Evolutionary conservation across 768 basidiomycete genomes (phyloP).

Genomic region (Agrocybe chaxingu): DNA sequence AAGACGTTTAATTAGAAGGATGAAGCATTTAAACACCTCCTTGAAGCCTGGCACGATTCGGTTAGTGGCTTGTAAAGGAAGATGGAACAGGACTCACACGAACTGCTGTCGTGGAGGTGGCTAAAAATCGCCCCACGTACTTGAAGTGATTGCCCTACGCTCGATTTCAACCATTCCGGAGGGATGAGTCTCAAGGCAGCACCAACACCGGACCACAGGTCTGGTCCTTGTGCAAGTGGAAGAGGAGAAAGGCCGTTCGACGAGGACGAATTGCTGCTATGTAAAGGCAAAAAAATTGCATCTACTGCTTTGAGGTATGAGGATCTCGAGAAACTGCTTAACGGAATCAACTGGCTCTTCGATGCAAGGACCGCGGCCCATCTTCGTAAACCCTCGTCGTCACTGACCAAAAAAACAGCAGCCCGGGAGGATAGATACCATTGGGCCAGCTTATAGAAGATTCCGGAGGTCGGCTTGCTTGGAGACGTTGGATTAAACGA

Average conservation of each 20-base stretch:
- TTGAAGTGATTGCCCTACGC: constrained; percentile 32
- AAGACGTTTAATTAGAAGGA: constrained; percentile 57
- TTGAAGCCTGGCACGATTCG: constrained; percentile 47
- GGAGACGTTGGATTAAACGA: constrained; percentile 40
- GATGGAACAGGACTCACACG: constrained; percentile 12
- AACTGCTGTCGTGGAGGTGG: constrained; percentile 31
- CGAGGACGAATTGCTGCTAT: constrained; percentile 1
- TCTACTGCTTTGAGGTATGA: constrained; percentile 46
- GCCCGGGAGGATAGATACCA: constrained; percentile 55
- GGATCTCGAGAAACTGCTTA: constrained; percentile 38
- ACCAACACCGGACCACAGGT: constrained; percentile 52
- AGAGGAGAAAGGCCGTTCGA: constrained; percentile 34
- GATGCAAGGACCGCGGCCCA: constrained; percentile 56
- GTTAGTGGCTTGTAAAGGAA: constrained; percentile 40
- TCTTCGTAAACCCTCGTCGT: constrained; percentile 43
- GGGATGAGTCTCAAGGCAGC: constrained; percentile 54
- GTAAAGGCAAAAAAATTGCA: constrained; percentile 32
- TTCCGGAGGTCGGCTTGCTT: constrained; percentile 31
- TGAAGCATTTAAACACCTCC: constrained; percentile 55
- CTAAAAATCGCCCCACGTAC: constrained; percentile 53
- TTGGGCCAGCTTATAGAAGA: constrained; percentile 49
- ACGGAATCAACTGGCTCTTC: constrained; percentile 42
- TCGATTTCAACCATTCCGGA: constrained; percentile 31
- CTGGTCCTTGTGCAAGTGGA: constrained; percentile 14
- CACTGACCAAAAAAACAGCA: constrained; percentile 58